Conservation (phyloP, 2,329 filamentous ascomycete species). For the Clonostachys chloroleuca region DNA sequence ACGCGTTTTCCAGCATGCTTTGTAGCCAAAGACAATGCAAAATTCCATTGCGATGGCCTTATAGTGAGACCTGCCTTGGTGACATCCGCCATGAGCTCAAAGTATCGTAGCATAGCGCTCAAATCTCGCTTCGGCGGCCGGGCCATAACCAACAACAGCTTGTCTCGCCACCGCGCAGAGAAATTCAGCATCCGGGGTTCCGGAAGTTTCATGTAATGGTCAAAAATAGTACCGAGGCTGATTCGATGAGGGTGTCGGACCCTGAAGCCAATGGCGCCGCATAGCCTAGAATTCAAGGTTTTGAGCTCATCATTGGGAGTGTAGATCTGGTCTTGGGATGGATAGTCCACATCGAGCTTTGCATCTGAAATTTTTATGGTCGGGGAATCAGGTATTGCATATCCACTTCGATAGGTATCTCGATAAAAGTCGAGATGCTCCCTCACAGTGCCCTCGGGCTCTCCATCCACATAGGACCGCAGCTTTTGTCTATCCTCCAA, state of each 20-base stretch:
- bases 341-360: conserved; percentile 40
- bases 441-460: conserved; percentile 40
- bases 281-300: conserved; percentile 30
- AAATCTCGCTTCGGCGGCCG: conserved; percentile 52
- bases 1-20: conserved; percentile 59
- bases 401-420: conserved; percentile 50
- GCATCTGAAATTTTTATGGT: conserved; percentile 44
- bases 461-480: conserved; percentile 46
- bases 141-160: conserved; percentile 65
- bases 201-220: conserved; percentile 43
- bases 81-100: conserved; percentile 80
- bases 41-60: conserved; percentile 71
- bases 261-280: conserved; percentile 30
- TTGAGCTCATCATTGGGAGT: conserved; percentile 25
- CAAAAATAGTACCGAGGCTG: conserved; percentile 39
- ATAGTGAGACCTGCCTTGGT: conserved; percentile 68
- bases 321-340: conserved; percentile 32
- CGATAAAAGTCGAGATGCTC: conserved; percentile 47
- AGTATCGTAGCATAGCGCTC: conserved; percentile 73
- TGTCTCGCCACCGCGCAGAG: conserved; percentile 48
- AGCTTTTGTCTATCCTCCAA: conserved; percentile 34
- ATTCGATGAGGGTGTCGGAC: conserved; percentile 33
- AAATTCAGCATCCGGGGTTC: conserved; percentile 48
- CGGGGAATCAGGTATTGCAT: conserved; percentile 45
- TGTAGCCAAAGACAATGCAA: conserved; percentile 74